Evolutionary conservation across 257 asterid genomes (phyloP).

Genomic region (Lantana camara): DNA sequence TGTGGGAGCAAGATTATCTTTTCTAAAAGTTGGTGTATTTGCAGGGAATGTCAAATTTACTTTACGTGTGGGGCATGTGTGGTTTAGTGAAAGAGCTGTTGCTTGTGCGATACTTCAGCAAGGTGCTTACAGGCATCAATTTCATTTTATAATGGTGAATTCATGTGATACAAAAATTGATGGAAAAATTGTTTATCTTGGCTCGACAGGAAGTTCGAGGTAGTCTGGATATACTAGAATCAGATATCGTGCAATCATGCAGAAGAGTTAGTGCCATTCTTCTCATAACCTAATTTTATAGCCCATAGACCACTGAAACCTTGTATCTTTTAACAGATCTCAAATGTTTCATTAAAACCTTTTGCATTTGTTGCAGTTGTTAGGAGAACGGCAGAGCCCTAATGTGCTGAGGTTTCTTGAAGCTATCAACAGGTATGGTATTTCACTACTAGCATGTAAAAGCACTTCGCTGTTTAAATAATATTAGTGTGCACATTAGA

Average conservation of each 20-base stretch:
- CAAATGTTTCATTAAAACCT: not conserved
- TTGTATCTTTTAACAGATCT: not conserved
- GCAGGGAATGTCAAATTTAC: slow-evolving; percentile 67
- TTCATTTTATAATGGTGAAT: not conserved
- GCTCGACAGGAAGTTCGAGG: slow-evolving; percentile 60
- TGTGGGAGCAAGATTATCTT: not conserved
- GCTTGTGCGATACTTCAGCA: slow-evolving; percentile 68
- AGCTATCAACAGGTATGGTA: slow-evolving; percentile 55
- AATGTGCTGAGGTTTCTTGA: slow-evolving; percentile 62
- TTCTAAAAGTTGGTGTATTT: slow-evolving; percentile 14
- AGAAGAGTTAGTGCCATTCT: slow-evolving; percentile 56
- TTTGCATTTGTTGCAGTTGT: slow-evolving; percentile 44
- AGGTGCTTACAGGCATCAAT: slow-evolving; percentile 39
- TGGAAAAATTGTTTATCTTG: not conserved
- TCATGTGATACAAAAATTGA: not conserved
- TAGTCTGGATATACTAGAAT: slow-evolving; percentile 53
- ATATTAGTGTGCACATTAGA: no score
- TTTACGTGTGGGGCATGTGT: slow-evolving; percentile 68
- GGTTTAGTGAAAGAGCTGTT: slow-evolving; percentile 55
- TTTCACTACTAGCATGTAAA: not conserved
- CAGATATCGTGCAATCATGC: slow-evolving; percentile 63
- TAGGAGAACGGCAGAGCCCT: slow-evolving; percentile 67
- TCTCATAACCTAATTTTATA: not conserved
- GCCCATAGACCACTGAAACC: not conserved
- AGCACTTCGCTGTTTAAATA: no score